Conservation (phyloP, 495 filamentous ascomycete species). For the Trichoderma asperelloides region DNA sequence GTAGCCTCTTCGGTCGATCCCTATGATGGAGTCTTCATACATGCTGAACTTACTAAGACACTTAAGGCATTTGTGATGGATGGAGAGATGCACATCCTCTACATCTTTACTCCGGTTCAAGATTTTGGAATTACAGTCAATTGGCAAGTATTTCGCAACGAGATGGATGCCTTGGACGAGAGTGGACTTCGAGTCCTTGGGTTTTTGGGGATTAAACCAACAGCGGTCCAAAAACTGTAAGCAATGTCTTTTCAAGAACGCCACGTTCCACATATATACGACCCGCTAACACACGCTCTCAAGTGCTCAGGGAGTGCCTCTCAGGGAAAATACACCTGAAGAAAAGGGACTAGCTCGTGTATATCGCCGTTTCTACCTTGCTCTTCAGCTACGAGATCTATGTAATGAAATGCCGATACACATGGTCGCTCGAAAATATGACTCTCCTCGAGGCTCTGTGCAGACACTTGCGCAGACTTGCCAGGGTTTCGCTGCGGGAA, state of each 20-base stretch:
- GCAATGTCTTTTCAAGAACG: slow-evolving; percentile 5
- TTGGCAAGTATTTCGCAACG: slow-evolving; percentile 64
- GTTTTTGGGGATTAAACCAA: slow-evolving; percentile 61
- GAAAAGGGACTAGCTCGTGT: slow-evolving; percentile 54
- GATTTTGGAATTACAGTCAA: slow-evolving; percentile 48
- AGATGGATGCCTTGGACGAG: slow-evolving; percentile 62
- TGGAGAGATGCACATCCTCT: slow-evolving; percentile 77
- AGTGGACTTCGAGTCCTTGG: slow-evolving; percentile 59
- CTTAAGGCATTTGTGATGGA: slow-evolving; percentile 73
- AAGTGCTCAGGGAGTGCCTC: slow-evolving; percentile 60
- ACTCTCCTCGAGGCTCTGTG: slow-evolving; percentile 57
- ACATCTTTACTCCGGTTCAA: slow-evolving; percentile 70
- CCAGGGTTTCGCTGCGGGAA: slow-evolving; percentile 69
- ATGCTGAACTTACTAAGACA: slow-evolving; percentile 59
- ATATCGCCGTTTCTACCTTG: slow-evolving; percentile 71
- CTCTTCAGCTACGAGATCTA: slow-evolving; percentile 71
- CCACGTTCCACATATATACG: background rate
- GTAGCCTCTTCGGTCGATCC: slow-evolving; percentile 66
- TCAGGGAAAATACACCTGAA: slow-evolving; percentile 54
- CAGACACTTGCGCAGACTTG: slow-evolving; percentile 69
- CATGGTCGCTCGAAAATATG: slow-evolving; percentile 59
- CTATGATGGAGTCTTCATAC: slow-evolving; percentile 67
- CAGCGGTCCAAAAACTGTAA: slow-evolving; percentile 64
- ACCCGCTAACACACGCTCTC: slow-evolving; percentile 19
- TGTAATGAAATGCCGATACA: slow-evolving; percentile 73